A percentile compares a stretch with the other conserved stretches of the same genome.
These are phyloP conservation scores for Eucalyptus decipiens DNA, from an alignment of 345 rosid genomes.

Conservation along the genomic window DNA sequence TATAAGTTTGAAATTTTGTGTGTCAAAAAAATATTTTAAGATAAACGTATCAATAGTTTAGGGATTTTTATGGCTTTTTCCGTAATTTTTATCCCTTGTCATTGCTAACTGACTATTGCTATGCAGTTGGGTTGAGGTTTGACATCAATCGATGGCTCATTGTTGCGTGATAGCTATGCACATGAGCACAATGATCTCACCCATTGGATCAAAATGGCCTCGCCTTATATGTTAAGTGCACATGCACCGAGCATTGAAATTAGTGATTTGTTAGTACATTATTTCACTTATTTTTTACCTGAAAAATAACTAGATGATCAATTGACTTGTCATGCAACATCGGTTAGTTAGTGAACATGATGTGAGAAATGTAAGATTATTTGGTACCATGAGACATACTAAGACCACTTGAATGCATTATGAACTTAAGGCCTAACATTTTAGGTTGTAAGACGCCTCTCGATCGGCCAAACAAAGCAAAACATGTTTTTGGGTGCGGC, in stretches of 20 bases:
- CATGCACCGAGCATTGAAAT: rapidly evolving
- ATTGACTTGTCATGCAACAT: background rate
- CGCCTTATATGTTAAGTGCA: background rate
- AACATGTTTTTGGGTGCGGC: background rate
- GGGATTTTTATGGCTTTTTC: rapidly evolving
- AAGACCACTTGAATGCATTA: background rate
- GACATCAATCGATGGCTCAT: background rate
- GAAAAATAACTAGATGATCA: background rate
- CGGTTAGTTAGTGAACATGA: background rate
- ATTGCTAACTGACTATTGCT: background rate
- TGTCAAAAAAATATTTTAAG: too few relatives aligned
- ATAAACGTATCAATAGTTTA: too few relatives aligned
- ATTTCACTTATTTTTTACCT: background rate
- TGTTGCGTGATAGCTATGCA: rapidly evolving
- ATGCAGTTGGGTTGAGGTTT: background rate
- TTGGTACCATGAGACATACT: background rate
- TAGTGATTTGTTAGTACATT: background rate
- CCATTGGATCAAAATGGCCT: rapidly evolving
- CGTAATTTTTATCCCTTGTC: background rate
- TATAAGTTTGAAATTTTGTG: too few relatives aligned
- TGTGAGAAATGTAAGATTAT: background rate
- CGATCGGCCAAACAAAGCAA: background rate
- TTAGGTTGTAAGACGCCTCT: background rate
- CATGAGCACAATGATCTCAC: background rate
- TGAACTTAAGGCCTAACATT: background rate